Percentiles rank a stretch among this genome's conserved stretches.
Conservation (phyloP, 2,329 filamentous ascomycete genomes). For the Talaromyces funiculosus region DNA sequence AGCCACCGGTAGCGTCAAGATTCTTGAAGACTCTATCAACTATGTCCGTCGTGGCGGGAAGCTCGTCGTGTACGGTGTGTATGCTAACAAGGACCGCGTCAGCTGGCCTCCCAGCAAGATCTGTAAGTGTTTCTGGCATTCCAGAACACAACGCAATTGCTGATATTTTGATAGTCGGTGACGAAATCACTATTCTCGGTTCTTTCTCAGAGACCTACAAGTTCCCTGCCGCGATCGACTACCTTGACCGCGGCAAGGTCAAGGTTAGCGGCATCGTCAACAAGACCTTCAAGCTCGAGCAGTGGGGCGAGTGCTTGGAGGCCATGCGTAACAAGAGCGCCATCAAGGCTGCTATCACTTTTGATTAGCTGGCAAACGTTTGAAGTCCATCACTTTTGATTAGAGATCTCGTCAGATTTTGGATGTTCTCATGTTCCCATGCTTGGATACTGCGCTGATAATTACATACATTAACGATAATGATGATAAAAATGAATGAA, state of each 20-base stretch:
- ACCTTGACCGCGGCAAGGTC: constrained; percentile 42
- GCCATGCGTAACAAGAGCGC: constrained; percentile 66
- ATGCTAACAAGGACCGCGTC: constrained; percentile 57
- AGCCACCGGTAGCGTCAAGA: constrained; percentile 63
- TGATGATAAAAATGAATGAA: constrained; percentile 4
- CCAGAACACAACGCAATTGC: no score
- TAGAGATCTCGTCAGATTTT: background rate
- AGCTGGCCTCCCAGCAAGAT: constrained; percentile 68
- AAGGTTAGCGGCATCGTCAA: constrained; percentile 62
- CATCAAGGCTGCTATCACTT: constrained; percentile 69
- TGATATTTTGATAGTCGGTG: constrained; percentile 28
- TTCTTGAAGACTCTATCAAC: constrained; percentile 65
- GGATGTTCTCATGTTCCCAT: background rate
- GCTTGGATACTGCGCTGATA: constrained; percentile 2
- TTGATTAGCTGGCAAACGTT: constrained; percentile 45
- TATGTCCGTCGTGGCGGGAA: constrained; percentile 67
- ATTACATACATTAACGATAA: constrained; percentile 3
- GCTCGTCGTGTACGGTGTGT: constrained; percentile 67
- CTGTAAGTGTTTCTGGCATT: constrained; percentile 48
- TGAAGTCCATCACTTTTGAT: background rate
- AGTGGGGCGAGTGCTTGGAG: constrained; percentile 65
- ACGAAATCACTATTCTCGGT: constrained; percentile 67
- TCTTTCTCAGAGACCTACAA: constrained; percentile 70
- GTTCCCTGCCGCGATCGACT: constrained; percentile 57
- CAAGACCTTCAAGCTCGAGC: constrained; percentile 66